Evolutionary conservation across 345 rosid genomes (phyloP).

Genomic region (Heritiera fomes): DNA sequence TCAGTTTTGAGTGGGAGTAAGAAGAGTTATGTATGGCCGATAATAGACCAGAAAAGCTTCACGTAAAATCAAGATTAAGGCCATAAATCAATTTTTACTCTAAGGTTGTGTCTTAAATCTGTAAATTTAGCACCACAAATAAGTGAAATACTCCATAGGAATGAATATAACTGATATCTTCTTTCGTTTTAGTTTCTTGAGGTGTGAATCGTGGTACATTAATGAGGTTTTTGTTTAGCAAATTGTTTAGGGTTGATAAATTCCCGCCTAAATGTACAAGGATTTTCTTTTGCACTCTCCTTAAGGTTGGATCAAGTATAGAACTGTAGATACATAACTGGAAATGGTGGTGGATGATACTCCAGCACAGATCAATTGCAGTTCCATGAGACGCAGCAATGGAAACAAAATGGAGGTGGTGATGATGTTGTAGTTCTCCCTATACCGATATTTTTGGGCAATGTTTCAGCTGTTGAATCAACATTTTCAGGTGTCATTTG

Average conservation of each 20-base stretch:
- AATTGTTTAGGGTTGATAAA: no score
- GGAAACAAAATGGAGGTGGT: neutral
- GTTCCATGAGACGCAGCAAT: constrained; percentile 4
- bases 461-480: neutral
- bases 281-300: no score
- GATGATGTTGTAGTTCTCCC: neutral
- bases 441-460: neutral
- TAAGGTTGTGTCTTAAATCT: no score
- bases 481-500: neutral
- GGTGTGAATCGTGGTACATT: neutral
- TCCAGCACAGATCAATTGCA: neutral
- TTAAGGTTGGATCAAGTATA: neutral
- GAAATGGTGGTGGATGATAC: neutral
- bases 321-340: neutral
- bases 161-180: no score
- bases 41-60: no score
- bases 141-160: neutral
- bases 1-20: no score
- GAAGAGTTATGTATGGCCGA: no score
- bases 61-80: no score
- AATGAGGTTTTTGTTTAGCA: neutral
- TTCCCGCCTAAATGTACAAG: neutral
- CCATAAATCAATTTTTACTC: no score
- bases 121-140: neutral
- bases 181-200: neutral